Conservation (phyloP, 169 alveolate genomes). For the Plasmodium billcollinsi region DNA sequence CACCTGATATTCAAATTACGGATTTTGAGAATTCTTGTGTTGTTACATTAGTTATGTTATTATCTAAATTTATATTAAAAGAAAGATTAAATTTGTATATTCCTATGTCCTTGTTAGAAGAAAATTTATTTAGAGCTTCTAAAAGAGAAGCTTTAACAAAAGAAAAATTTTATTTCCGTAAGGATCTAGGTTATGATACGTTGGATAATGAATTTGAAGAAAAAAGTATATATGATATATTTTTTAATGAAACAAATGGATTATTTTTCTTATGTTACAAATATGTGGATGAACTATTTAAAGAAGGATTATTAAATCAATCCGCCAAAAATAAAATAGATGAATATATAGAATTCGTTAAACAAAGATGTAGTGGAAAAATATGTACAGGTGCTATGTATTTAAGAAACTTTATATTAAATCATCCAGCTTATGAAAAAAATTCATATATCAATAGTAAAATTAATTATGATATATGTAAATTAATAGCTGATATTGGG, state of each 20-base stretch:
- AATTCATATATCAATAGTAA: conserved; percentile 89
- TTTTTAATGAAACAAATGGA: conserved; percentile 85
- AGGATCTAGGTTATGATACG: conserved; percentile 77
- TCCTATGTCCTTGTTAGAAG: conserved; percentile 94
- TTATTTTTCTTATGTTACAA: conserved; percentile 77
- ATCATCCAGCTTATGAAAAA: conserved; percentile 90
- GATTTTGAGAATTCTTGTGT: conserved; percentile 95
- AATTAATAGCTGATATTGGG: conserved; percentile 66
- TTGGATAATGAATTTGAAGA: conserved; percentile 77
- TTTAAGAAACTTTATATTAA: conserved; percentile 88
- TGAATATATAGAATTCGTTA: conserved; percentile 82
- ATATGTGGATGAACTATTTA: conserved; percentile 71
- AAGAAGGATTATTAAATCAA: conserved; percentile 45
- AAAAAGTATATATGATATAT: conserved; percentile 83
- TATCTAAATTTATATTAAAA: conserved; percentile 85
- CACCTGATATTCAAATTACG: conserved; percentile 95
- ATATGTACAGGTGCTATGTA: conserved; percentile 91
- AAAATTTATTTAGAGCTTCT: conserved; percentile 91
- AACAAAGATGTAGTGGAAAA: conserved; percentile 90
- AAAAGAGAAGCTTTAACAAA: conserved; percentile 87
- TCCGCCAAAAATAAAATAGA: conserved; percentile 76
- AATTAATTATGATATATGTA: conserved; percentile 88
- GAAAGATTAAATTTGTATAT: conserved; percentile 91
- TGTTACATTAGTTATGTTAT: conserved; percentile 83
- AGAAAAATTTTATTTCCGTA: conserved; percentile 90